These are phyloP conservation scores for Quercus phellos DNA, from an alignment of 331 rosid genomes.

Conservation along the genomic window DNA sequence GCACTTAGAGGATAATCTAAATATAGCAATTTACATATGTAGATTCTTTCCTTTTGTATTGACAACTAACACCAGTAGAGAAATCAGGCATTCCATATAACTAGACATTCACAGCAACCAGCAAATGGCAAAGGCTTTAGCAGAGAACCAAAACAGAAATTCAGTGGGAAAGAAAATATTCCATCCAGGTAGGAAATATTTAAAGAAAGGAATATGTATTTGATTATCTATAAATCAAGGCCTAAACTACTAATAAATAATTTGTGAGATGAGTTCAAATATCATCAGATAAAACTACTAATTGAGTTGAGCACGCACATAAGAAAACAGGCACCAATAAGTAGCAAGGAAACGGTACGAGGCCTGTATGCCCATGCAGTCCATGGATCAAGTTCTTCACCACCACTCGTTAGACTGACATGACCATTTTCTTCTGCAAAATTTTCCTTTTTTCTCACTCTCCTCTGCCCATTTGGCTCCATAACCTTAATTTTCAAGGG, in stretches of 20 bases:
- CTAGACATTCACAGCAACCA: background rate
- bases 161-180: background rate
- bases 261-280: background rate
- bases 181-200: background rate
- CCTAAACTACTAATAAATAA: background rate
- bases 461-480: slow-evolving; percentile 43
- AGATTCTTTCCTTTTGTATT: background rate
- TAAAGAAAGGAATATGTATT: background rate
- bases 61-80: background rate
- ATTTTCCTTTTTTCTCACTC: slow-evolving; percentile 27
- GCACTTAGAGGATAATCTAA: too few relatives aligned
- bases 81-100: background rate
- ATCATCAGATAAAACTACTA: background rate
- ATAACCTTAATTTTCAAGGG: slow-evolving; percentile 23
- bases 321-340: slow-evolving; percentile 52
- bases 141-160: slow-evolving; percentile 9
- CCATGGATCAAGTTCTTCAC: slow-evolving; percentile 57
- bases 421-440: slow-evolving; percentile 35
- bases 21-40: background rate
- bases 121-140: background rate
- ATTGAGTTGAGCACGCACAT: slow-evolving; percentile 38
- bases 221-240: background rate
- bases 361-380: slow-evolving; percentile 70
- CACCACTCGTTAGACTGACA: slow-evolving; percentile 21
- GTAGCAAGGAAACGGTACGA: slow-evolving; percentile 49